These are phyloP conservation scores for Synchytrium microbalum DNA, from an alignment of 371 early-diverging fungal genomes.

Conservation along the genomic window DNA sequence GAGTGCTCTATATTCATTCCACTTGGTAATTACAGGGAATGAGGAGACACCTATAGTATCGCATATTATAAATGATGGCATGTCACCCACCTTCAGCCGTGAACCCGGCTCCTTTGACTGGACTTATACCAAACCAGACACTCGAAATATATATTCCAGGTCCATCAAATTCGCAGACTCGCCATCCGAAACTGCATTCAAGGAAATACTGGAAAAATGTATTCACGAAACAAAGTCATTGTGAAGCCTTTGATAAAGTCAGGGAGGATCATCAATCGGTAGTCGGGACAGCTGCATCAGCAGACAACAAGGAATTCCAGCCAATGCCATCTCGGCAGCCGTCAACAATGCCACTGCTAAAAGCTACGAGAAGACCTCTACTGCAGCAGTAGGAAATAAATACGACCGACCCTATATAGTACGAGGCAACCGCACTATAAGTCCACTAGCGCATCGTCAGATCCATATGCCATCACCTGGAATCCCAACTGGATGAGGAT, in stretches of 20 bases:
- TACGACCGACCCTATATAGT: constrained; percentile 73
- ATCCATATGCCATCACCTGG: too few species aligned
- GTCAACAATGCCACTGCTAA: too few species aligned
- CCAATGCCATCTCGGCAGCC: too few species aligned
- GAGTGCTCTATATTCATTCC: constrained; percentile 32
- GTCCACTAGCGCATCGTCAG: too few species aligned
- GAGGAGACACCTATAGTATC: constrained; percentile 36
- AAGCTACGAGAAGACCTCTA: constrained; percentile 48
- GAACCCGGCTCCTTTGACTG: constrained; percentile 54
- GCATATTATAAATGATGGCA: constrained; percentile 56
- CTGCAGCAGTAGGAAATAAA: constrained; percentile 66
- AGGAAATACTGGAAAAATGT: constrained; percentile 45
- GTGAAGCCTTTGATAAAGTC: constrained; percentile 22
- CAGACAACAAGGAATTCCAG: too few species aligned
- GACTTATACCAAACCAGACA: constrained; percentile 39
- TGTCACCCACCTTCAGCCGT: constrained; percentile 66
- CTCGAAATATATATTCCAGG: constrained; percentile 50
- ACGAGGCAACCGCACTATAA: constrained; percentile 72
- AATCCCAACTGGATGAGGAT: too few species aligned
- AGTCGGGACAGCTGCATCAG: constrained; percentile 8
- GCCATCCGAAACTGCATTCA: neutral
- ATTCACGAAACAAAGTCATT: constrained; percentile 28
- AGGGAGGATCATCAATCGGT: constrained; percentile 20
- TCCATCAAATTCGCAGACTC: constrained; percentile 42
- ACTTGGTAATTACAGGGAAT: constrained; percentile 47